phyloP scores from a whole-genome alignment of 2,329 filamentous ascomycete species.

The Chalaropsis thielavioides region DNA sequence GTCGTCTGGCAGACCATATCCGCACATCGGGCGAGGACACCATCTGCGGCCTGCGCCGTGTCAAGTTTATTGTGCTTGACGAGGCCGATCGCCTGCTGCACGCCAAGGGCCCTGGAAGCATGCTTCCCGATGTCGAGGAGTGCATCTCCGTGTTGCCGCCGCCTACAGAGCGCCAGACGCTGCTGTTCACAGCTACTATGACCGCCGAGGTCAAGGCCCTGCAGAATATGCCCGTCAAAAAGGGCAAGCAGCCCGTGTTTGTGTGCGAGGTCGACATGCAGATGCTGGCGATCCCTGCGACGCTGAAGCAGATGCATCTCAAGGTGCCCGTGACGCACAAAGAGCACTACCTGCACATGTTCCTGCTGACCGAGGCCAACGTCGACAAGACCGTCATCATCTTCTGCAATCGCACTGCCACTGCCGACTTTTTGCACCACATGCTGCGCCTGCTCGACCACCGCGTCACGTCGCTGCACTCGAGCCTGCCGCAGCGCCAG shows the following conservation, averaged over 20 bases:
- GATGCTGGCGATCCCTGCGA: conserved; percentile 61
- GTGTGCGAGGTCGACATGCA: conserved; percentile 76
- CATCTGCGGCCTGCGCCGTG: conserved; percentile 61
- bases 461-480: conserved; percentile 83
- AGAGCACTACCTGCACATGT: conserved; percentile 84
- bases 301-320: conserved; percentile 70
- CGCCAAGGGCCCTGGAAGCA: conserved; percentile 58
- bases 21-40: conserved; percentile 84
- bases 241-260: conserved; percentile 63
- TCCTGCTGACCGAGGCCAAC: conserved; percentile 68
- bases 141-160: conserved; percentile 72
- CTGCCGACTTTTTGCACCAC: conserved; percentile 79
- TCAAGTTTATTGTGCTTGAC: conserved; percentile 79
- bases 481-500: conserved; percentile 68
- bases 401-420: conserved; percentile 85
- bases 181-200: conserved; percentile 91
- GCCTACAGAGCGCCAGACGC: conserved; percentile 67
- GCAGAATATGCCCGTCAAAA: conserved; percentile 57
- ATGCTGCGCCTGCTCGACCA: conserved; percentile 74
- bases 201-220: conserved; percentile 82
- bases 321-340: conserved; percentile 83
- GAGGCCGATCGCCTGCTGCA: conserved; percentile 85
- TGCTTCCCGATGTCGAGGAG: conserved; percentile 87
- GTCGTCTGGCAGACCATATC: conserved; percentile 86
- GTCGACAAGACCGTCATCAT: conserved; percentile 67